Conservation (phyloP, 2,329 filamentous ascomycete species). For the Harringtonia lauricola region DNA sequence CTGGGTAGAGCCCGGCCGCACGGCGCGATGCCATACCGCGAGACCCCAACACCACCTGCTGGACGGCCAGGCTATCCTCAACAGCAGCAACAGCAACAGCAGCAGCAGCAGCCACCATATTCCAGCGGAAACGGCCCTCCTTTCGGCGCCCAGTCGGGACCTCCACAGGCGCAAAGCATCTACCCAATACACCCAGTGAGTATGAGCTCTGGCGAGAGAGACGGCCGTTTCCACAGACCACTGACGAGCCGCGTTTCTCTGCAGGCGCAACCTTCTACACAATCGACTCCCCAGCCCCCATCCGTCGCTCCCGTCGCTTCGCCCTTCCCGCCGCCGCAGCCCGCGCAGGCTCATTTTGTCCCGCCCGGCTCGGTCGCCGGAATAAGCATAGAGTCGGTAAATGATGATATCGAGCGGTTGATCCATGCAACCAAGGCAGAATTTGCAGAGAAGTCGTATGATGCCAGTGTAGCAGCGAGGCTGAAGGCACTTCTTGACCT, state of each 20-base stretch:
- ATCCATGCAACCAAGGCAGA: conserved; percentile 63
- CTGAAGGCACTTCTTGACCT: conserved; percentile 79
- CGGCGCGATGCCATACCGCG: conserved; percentile 48
- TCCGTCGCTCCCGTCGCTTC: conserved; percentile 23
- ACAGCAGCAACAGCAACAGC: conserved; percentile 18
- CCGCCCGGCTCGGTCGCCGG: conserved; percentile 24
- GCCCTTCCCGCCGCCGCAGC: conserved; percentile 28
- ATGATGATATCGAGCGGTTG: conserved; percentile 70
- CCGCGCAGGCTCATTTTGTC: too few relatives aligned
- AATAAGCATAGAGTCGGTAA: conserved; percentile 62
- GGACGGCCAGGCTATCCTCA: conserved; percentile 21
- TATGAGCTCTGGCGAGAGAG: background rate
- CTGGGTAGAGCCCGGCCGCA: conserved; percentile 29
- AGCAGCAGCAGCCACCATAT: conserved; percentile 20
- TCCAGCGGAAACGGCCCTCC: too few relatives aligned
- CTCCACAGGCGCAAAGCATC: conserved; percentile 13
- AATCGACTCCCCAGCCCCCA: conserved; percentile 24
- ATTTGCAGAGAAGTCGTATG: conserved; percentile 65
- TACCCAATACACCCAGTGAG: conserved; percentile 17
- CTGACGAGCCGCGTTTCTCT: background rate
- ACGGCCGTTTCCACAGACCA: too few relatives aligned
- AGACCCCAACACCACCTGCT: conserved; percentile 64
- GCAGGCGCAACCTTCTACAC: conserved; percentile 13
- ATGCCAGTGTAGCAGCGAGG: conserved; percentile 65
- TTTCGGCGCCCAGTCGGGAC: too few relatives aligned